Base-by-base conservation (phyloP, 1,139 yeast species). In the Saccharomyces hybrid region DNA sequence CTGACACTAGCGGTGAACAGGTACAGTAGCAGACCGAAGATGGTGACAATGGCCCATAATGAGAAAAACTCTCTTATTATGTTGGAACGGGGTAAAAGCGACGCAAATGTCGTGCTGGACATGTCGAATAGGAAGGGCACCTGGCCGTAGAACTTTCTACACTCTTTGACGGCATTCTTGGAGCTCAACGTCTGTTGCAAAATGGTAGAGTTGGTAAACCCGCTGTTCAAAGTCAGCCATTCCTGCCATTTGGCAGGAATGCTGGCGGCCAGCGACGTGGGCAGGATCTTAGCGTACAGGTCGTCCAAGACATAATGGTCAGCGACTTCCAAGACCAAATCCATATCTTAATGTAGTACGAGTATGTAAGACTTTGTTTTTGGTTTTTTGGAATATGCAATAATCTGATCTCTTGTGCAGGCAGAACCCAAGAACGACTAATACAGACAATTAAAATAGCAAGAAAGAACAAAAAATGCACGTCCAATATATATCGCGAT, bases 1-100 rank as follows among this genome's bases (percentile, higher is more conserved):
- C 96, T 84, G 34, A 87, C 64, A 14, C 83, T 75, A 8, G 98
- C 98, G 52, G 84, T 86, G n/a, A 72, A 60, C 53, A 90, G 76
- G 72, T 93, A 93, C 51, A 91, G 74, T 14, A 84, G 52, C 86
- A 93, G 84, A 46, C 98, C 99, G 67, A 91, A 91, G 11, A 91
- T 57, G 46, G 90, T 81, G 60, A 91, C 86, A 48, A 90, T 71
- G 13, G 83, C 55, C 61, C 85, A 84, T 51, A 93, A 74, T 13
- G 95, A 78, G n/a, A 88, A 51, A 20, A 76, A 62, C 71, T 91
- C 93, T 70, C 99, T 83, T 34, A 88, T 50, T 2, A 85, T 49
- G 70, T 85, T 88, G 59, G 85, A 79, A 69, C 99, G 82, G 46
- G 84, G 76, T 51, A 93, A 73, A 29, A 84, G 61, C 0, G 96